Evolutionary conservation across 2,329 filamentous ascomycete genomes (phyloP).

Genomic region (Colletotrichum euphorbiae): DNA sequence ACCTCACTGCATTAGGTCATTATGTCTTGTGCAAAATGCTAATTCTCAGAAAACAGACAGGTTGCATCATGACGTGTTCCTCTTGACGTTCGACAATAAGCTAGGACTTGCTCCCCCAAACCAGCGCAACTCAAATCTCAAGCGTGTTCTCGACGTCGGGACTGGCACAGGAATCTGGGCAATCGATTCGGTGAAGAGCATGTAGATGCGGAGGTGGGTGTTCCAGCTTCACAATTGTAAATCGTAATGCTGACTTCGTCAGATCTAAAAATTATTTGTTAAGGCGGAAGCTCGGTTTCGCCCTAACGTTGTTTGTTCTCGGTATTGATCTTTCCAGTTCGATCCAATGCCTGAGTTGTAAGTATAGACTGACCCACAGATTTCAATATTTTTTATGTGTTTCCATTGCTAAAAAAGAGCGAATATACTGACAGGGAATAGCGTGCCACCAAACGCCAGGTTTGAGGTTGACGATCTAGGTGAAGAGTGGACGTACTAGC

Average conservation of each 20-base stretch:
- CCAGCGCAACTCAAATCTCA: constrained; percentile 22
- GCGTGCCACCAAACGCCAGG: constrained; percentile 53
- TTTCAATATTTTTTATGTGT: background rate
- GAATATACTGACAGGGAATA: constrained; percentile 42
- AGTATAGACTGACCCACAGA: background rate
- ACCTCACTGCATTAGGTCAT: constrained; percentile 1
- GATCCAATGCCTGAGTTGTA: constrained; percentile 53
- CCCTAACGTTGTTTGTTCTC: too few relatives aligned
- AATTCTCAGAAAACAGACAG: constrained; percentile 47
- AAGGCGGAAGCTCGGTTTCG: too few relatives aligned
- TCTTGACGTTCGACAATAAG: constrained; percentile 52
- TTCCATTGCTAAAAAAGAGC: background rate
- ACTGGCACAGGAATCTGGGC: constrained; percentile 48
- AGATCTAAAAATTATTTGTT: too few relatives aligned
- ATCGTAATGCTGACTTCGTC: background rate
- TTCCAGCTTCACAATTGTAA: background rate
- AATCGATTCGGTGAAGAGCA: constrained; percentile 55
- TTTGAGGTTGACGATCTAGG: constrained; percentile 54
- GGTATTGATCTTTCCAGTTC: constrained; percentile 54
- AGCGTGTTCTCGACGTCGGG: constrained; percentile 43
- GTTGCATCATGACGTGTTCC: constrained; percentile 66
- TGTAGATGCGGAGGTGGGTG: constrained; percentile 46
- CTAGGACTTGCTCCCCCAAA: constrained; percentile 24
- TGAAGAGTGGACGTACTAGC: constrained; percentile 46
- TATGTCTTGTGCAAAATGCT: background rate